Base-by-base conservation (phyloP, 2,329 filamentous ascomycete species). In the Leptodontidium sp. region DNA sequence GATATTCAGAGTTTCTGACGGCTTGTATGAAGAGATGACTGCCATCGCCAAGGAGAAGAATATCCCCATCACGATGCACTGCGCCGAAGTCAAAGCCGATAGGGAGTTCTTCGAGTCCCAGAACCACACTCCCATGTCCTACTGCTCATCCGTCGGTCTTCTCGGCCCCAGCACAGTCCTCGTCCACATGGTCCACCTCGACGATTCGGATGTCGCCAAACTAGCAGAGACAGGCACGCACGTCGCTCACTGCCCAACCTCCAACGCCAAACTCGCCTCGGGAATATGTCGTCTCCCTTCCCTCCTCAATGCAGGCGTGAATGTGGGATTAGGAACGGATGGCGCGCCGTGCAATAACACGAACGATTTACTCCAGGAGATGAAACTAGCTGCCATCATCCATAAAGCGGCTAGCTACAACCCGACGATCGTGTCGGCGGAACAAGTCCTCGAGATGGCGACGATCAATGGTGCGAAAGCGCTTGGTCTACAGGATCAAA, bases 381-480 rank as follows among this genome's bases (percentile, higher is more conserved):
- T 70, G 68, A 64, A 45, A 52, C 55, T 70, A 5, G 59, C 68
- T 2, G 65, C 65, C 29, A 61, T 64, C 4, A 67, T 70, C 15
- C 68, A 70, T 45, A 70, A 70, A 65, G 64, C 40, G 4, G 38
- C 58, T 7, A 65, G 24, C 15, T 40, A 21, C 5, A 55, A 67
- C 57, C 61, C 68, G 8, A 67, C 50, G 24, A 47, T 67, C 14
- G 52, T 70, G 6, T 63, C 65, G 0, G 68, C 68, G 4, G 63
- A 68, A 38, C 29, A 65, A 47, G 68, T 88, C 1, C 88, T 71
- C 0, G 69, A 71, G 50, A 71, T 71, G 70, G 70, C 65, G 6
- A 71, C 70, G 11, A 71, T 71, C 26, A 70, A 71, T 24, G 70
- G 70, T 1, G 70, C 70, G 7, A 65, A 64, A 49, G 70, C 68